Conservation (phyloP, 2,329 filamentous ascomycete species). For the Alternaria hordeiaustralica region DNA sequence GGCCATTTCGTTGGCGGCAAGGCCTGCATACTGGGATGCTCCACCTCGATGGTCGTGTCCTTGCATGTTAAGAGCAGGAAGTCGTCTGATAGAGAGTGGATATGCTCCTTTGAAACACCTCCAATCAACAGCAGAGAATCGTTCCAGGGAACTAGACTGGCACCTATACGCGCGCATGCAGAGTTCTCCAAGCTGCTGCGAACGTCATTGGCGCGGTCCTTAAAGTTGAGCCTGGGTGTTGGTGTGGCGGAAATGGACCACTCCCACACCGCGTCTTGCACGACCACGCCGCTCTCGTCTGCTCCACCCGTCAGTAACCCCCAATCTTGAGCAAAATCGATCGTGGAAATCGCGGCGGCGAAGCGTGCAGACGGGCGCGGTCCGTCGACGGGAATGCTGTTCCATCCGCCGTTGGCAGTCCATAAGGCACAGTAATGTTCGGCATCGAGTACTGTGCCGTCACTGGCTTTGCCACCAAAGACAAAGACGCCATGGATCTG, state of each 20-base stretch:
- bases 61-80: constrained; percentile 34
- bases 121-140: constrained; percentile 60
- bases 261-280: constrained; percentile 64
- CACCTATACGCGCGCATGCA: constrained; percentile 57
- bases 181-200: constrained; percentile 22
- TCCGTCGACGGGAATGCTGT: constrained; percentile 48
- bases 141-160: constrained; percentile 56
- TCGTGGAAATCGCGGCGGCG: constrained; percentile 61
- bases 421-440: constrained; percentile 51
- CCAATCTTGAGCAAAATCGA: constrained; percentile 47
- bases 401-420: constrained; percentile 60
- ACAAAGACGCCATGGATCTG: constrained; percentile 52
- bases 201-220: constrained; percentile 37
- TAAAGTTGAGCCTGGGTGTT: constrained; percentile 34
- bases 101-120: constrained; percentile 52
- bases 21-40: constrained; percentile 24
- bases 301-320: constrained; percentile 80
- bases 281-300: constrained; percentile 66
- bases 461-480: constrained; percentile 55
- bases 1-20: constrained; percentile 58
- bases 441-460: constrained; percentile 50
- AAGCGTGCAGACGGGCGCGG: constrained; percentile 59
- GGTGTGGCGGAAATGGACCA: constrained; percentile 62
- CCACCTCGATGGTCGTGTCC: constrained; percentile 25
- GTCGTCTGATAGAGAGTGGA: constrained; percentile 35